phyloP scores from a whole-genome alignment of 1,284 basidiomycete genomes.

The Apiotrichum akiyoshidainum region DNA sequence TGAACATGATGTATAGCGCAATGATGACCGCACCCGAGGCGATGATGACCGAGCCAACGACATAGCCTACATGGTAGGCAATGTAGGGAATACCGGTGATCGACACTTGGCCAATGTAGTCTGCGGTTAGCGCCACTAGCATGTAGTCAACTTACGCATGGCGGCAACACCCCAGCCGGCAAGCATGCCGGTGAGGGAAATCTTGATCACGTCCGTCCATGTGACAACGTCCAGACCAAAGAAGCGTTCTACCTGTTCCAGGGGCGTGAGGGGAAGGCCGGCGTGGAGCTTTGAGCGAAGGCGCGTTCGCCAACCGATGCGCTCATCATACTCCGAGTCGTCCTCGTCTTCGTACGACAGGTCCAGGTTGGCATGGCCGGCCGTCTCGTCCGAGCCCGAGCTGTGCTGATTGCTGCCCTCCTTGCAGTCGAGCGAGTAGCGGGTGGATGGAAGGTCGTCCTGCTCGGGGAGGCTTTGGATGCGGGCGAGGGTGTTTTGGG shows the following conservation, averaged over 20 bases:
- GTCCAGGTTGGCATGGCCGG: neutral
- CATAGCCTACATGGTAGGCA: slow-evolving; percentile 46
- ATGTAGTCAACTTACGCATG: slow-evolving; percentile 50
- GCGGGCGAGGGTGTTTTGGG: slow-evolving; percentile 26
- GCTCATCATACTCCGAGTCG: neutral
- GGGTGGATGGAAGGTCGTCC: slow-evolving; percentile 21
- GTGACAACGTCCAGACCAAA: slow-evolving; percentile 50
- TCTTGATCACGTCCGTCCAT: slow-evolving; percentile 45
- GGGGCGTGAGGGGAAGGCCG: slow-evolving; percentile 11
- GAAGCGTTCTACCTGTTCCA: slow-evolving; percentile 29
- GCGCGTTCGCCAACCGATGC: slow-evolving; percentile 13
- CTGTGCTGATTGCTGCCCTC: slow-evolving; percentile 1
- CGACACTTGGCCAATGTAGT: slow-evolving; percentile 54
- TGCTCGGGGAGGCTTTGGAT: slow-evolving; percentile 47
- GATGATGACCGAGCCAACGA: slow-evolving; percentile 52
- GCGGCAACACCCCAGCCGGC: slow-evolving; percentile 53
- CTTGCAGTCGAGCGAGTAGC: neutral
- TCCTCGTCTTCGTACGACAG: slow-evolving; percentile 11
- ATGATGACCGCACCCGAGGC: slow-evolving; percentile 51
- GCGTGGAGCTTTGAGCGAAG: slow-evolving; percentile 19
- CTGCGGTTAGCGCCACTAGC: slow-evolving; percentile 25
- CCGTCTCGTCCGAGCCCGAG: slow-evolving; percentile 9
- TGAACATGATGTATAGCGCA: slow-evolving; percentile 54
- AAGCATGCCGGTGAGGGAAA: slow-evolving; percentile 49
- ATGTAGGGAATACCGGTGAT: slow-evolving; percentile 52